These are phyloP conservation scores for Aspergillus brunneoviolaceus DNA, from an alignment of 2,329 filamentous ascomycete genomes.

Conservation along the genomic window DNA sequence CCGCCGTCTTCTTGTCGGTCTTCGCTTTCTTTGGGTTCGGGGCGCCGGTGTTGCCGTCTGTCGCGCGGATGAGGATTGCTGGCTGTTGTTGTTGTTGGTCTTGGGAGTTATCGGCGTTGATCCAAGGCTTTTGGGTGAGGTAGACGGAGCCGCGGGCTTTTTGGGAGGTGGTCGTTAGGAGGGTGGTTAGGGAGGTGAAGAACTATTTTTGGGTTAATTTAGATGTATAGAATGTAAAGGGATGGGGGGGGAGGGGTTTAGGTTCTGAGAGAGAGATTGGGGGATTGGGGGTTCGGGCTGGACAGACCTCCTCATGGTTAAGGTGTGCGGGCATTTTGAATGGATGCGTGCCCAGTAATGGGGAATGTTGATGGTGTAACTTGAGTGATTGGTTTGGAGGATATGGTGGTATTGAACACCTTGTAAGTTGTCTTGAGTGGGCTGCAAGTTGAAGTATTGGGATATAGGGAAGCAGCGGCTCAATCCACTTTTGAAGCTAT, in stretches of 20 bases:
- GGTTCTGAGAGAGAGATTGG: not conserved
- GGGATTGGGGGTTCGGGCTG: not conserved
- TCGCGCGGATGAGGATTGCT: constrained; percentile 78
- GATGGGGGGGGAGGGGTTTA: too few species aligned
- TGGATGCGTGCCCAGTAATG: not conserved
- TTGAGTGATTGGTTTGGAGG: not conserved
- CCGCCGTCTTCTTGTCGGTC: constrained; percentile 37
- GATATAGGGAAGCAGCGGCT: too few species aligned
- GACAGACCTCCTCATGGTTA: constrained; percentile 43
- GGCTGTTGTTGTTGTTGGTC: constrained; percentile 42
- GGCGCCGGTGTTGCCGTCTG: constrained; percentile 68
- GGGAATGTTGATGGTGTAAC: not conserved
- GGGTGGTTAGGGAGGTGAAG: constrained; percentile 41
- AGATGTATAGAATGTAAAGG: too few species aligned
- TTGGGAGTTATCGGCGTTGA: constrained; percentile 8
- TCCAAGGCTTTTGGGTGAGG: constrained; percentile 45
- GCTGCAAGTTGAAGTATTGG: too few species aligned
- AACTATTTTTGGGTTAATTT: constrained; percentile 32
- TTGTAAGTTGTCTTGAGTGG: not conserved
- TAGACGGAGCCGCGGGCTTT: constrained; percentile 45
- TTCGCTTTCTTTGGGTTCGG: constrained; percentile 38
- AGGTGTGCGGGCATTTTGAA: constrained; percentile 37
- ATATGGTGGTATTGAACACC: not conserved
- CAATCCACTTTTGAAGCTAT: not conserved
- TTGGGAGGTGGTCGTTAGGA: constrained; percentile 42